phyloP scores from a whole-genome alignment of 208 protist species.

The Zelonia costaricensis region DNA sequence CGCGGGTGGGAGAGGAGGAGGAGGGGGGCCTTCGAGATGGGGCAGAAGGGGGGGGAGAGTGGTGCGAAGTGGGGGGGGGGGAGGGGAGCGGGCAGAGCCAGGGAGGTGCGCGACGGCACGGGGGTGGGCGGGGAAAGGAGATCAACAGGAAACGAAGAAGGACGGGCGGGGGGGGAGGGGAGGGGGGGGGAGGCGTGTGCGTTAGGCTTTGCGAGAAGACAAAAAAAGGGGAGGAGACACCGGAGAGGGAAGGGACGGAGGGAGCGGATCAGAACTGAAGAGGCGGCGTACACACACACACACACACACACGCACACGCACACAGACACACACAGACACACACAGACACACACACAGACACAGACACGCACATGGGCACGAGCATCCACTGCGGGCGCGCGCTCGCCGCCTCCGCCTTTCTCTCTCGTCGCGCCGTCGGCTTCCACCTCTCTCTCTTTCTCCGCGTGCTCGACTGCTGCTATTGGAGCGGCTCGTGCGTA shows the following conservation, averaged over 20 bases:
- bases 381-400: too few species aligned
- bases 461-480: not conserved
- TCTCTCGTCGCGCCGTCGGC: too few species aligned
- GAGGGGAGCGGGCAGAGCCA: too few species aligned
- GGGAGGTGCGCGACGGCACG: too few species aligned
- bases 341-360: not conserved
- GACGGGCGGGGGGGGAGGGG: not conserved
- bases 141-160: not conserved
- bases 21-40: too few species aligned
- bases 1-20: too few species aligned
- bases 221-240: not conserved
- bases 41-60: too few species aligned
- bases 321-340: not conserved
- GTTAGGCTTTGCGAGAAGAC: not conserved
- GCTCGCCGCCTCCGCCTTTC: not conserved
- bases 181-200: not conserved
- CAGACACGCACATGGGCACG: not conserved
- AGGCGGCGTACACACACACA: not conserved
- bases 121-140: not conserved
- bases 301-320: too few species aligned
- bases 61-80: too few species aligned
- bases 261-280: not conserved
- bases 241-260: too few species aligned
- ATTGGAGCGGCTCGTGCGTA: too few species aligned
- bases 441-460: not conserved